phyloP scores from a whole-genome alignment of 352 stramenopile genomes.

The Globisporangium splendens region DNA sequence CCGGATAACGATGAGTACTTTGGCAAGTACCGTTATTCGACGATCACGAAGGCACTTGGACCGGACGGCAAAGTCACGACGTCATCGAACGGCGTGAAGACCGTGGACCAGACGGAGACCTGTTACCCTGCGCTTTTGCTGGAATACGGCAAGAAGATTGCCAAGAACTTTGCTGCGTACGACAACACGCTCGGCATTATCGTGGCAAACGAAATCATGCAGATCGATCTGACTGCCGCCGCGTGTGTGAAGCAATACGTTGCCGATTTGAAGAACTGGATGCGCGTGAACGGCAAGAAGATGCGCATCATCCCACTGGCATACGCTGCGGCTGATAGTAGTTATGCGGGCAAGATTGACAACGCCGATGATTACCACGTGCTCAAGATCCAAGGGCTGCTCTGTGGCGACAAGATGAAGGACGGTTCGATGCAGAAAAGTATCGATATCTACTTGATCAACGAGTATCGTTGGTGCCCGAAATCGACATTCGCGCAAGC shows the following conservation, averaged over 20 bases:
- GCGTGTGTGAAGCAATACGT: slow-evolving; percentile 86
- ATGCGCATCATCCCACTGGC: slow-evolving; percentile 74
- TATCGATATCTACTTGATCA: slow-evolving; percentile 89
- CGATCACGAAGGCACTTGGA: slow-evolving; percentile 64
- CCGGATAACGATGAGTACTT: slow-evolving; percentile 84
- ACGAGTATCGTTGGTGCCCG: slow-evolving; percentile 86
- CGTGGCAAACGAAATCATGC: slow-evolving; percentile 88
- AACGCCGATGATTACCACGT: slow-evolving; percentile 79
- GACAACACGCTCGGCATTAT: slow-evolving; percentile 84
- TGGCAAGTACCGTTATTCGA: slow-evolving; percentile 82
- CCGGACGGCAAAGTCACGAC: slow-evolving; percentile 35
- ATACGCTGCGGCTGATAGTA: slow-evolving; percentile 81
- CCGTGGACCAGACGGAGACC: slow-evolving; percentile 64
- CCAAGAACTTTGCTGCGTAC: slow-evolving; percentile 86
- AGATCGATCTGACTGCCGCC: slow-evolving; percentile 62
- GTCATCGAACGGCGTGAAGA: slow-evolving; percentile 36
- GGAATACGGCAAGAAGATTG: slow-evolving; percentile 87
- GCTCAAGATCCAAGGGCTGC: slow-evolving; percentile 77
- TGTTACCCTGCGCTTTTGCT: slow-evolving; percentile 83
- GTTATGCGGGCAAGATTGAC: slow-evolving; percentile 44
- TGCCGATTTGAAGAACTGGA: slow-evolving; percentile 85
- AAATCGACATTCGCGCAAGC: slow-evolving; percentile 62
- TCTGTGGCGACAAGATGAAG: slow-evolving; percentile 83
- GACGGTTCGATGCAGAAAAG: slow-evolving; percentile 77
- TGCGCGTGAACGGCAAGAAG: slow-evolving; percentile 82